Evolutionary conservation across 164 flowering plant species (phyloP), one percentile per base, ranked within the genome.

Genomic region (Santalum album): DNA sequence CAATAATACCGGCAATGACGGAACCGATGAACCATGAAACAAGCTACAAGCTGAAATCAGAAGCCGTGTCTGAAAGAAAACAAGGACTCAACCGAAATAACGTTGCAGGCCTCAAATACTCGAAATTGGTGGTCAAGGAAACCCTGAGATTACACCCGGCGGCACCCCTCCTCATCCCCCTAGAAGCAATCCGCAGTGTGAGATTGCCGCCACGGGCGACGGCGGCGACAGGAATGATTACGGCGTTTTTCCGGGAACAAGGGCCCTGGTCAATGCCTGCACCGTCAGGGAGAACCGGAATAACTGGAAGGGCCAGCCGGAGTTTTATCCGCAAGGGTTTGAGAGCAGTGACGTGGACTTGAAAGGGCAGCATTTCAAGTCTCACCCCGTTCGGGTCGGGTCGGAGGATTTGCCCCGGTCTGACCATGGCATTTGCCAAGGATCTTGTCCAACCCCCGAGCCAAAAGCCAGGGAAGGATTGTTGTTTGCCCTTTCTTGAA

Each of bases 81-180:
- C 22, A 0, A 56, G n/a, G 9, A 6, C 60, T 73, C 1, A 51
- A 59, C 6, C 72, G 71, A 61, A 58, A 42, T 3, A 70, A 65
- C 48, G 54, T 71, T 16, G 22, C 24, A 10, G 39, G 45, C 14
- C 64, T 77, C 12, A 18, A 35, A 6, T 74, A 69, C 57, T 34
- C 74, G 16, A 68, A 72, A 23, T 18, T 59, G 10, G 73, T 70
- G 0, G 49, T 74, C 5, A 71, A 71, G 32, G 83, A 75, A 56
- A 52, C 62, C 24, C 18, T 76, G 7, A 66, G 81, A 51, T 51
- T 76, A 2, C 78, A 76, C 59, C 81, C 76, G n/a, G 69, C 76
- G 0, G 74, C 51, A 1, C 77, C 84, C 17, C n/a, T 79, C 2
- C 49, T 71, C 7, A 65, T 69, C 27, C 75, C 82, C 6, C 46